These are phyloP conservation scores for Hypholoma sublateritium DNA, from an alignment of 768 basidiomycete genomes.

Conservation along the genomic window DNA sequence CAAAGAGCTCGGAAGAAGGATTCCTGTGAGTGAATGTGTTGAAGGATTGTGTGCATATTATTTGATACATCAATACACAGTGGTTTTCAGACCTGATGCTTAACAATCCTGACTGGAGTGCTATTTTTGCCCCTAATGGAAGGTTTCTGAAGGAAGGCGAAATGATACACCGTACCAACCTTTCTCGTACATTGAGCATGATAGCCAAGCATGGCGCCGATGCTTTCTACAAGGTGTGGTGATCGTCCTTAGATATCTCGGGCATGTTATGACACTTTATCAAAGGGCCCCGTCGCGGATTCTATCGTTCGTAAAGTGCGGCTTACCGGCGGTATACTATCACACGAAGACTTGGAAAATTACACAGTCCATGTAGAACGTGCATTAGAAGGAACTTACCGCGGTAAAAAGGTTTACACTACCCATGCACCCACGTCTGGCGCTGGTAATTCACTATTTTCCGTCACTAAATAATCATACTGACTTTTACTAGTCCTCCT, in stretches of 20 bases:
- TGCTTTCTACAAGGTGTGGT: conserved; percentile 74
- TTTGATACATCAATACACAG: conserved; percentile 20
- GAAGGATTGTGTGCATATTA: not conserved
- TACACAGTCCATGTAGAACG: conserved; percentile 70
- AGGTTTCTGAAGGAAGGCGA: conserved; percentile 74
- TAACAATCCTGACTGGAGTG: conserved; percentile 68
- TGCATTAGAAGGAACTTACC: conserved; percentile 79
- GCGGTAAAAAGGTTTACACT: conserved; percentile 79
- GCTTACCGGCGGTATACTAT: conserved; percentile 77
- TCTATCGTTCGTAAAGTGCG: conserved; percentile 71
- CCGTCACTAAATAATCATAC: not conserved
- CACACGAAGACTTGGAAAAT: conserved; percentile 66
- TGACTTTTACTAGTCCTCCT: conserved; percentile 54
- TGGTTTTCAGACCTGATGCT: conserved; percentile 58
- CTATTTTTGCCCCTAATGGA: conserved; percentile 83
- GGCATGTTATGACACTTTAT: conserved; percentile 12
- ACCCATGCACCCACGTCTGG: conserved; percentile 85
- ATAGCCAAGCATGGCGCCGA: conserved; percentile 78
- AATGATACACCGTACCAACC: conserved; percentile 66
- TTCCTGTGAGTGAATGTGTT: conserved; percentile 45
- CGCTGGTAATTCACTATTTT: conserved; percentile 42
- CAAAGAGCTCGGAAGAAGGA: conserved; percentile 69
- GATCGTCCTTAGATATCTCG: not conserved
- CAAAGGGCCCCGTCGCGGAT: conserved; percentile 78
- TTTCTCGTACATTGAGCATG: conserved; percentile 70